Conservation (phyloP, 2,329 filamentous ascomycete genomes). For the Aureobasidium sp. region DNA sequence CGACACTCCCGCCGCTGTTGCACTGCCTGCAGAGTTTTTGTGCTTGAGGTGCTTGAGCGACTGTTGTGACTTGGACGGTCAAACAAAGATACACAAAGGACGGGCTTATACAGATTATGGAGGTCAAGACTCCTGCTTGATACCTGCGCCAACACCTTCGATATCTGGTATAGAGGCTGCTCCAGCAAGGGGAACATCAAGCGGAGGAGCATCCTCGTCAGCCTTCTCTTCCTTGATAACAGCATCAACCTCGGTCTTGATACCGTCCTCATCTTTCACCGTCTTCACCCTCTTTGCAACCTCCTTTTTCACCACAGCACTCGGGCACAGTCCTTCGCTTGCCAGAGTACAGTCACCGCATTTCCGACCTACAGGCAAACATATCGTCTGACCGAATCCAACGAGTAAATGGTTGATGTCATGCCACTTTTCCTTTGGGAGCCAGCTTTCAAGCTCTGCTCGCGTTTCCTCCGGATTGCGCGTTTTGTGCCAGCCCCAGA, state of each 20-base stretch:
- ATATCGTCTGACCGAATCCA: slow-evolving; percentile 80
- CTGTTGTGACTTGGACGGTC: neutral
- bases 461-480: slow-evolving; percentile 78
- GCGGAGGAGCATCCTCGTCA: slow-evolving; percentile 25
- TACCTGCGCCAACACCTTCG: slow-evolving; percentile 21
- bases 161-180: slow-evolving; percentile 22
- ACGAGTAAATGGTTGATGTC: slow-evolving; percentile 89
- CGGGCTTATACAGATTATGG: no score
- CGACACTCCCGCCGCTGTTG: no score
- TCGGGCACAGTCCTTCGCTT: slow-evolving; percentile 63
- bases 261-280: slow-evolving; percentile 32
- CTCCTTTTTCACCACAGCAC: slow-evolving; percentile 40
- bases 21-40: no score
- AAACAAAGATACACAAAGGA: neutral
- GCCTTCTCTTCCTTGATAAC: slow-evolving; percentile 24
- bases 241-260: slow-evolving; percentile 23
- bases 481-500: slow-evolving; percentile 87
- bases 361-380: slow-evolving; percentile 67
- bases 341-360: slow-evolving; percentile 86
- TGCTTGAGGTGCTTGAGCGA: no score
- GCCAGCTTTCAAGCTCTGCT: slow-evolving; percentile 67
- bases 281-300: slow-evolving; percentile 46
- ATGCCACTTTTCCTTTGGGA: slow-evolving; percentile 78
- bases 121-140: slow-evolving; percentile 11
- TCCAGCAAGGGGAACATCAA: slow-evolving; percentile 20